These are phyloP conservation scores for Podospora appendiculata DNA, from an alignment of 495 filamentous ascomycete genomes.

Conservation along the genomic window DNA sequence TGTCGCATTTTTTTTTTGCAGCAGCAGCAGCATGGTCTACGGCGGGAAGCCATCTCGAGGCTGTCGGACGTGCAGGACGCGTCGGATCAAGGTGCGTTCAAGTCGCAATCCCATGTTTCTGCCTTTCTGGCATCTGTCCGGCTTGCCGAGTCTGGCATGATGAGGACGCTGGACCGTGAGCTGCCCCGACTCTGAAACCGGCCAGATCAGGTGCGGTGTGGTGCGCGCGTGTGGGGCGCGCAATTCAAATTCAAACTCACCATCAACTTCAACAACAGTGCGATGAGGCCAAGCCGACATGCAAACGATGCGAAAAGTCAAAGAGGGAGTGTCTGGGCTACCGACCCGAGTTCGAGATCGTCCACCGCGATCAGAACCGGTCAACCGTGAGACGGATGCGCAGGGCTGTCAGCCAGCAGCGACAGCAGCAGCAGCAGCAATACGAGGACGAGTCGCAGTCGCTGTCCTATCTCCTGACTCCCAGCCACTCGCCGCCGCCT, in stretches of 20 bases:
- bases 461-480: not conserved
- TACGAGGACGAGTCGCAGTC: not conserved
- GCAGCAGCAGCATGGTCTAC: slow-evolving; percentile 55
- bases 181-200: not conserved
- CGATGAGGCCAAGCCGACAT: slow-evolving; percentile 59
- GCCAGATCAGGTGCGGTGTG: not conserved
- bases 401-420: slow-evolving; percentile 10
- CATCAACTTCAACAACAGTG: slow-evolving; percentile 34
- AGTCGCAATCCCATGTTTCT: not conserved
- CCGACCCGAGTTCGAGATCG: slow-evolving; percentile 57
- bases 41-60: slow-evolving; percentile 65
- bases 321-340: slow-evolving; percentile 61
- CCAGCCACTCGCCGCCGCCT: not conserved
- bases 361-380: slow-evolving; percentile 56
- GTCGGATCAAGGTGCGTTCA: slow-evolving; percentile 58
- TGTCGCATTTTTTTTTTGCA: not conserved
- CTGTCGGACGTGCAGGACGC: slow-evolving; percentile 60
- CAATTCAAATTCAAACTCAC: not conserved
- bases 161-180: not conserved
- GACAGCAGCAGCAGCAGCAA: not conserved
- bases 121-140: too few relatives aligned
- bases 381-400: slow-evolving; percentile 45
- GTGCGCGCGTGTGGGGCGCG: too few relatives aligned
- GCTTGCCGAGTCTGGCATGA: too few relatives aligned
- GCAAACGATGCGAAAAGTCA: slow-evolving; percentile 59